These are phyloP conservation scores for Russula abietina DNA, from an alignment of 768 basidiomycete genomes.

Conservation along the genomic window DNA sequence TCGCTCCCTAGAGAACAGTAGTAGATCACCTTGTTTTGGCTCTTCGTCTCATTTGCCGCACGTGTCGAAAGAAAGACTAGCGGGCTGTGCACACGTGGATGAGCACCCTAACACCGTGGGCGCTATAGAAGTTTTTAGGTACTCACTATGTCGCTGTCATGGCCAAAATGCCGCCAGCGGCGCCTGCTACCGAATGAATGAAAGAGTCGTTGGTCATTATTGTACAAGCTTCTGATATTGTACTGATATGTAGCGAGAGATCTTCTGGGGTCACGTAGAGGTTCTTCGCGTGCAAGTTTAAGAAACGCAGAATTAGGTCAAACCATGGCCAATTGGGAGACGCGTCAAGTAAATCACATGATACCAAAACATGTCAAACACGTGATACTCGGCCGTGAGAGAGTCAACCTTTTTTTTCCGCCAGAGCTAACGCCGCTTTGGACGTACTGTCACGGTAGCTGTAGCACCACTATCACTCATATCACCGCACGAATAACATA, in stretches of 20 bases:
- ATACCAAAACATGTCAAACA: not conserved
- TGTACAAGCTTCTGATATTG: not conserved
- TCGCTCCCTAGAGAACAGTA: not conserved
- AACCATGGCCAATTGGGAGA: too few species aligned
- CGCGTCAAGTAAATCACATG: conserved; percentile 3
- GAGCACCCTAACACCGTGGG: conserved; percentile 9
- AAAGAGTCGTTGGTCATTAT: conserved; percentile 53
- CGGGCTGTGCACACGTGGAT: conserved; percentile 49
- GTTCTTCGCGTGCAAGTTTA: not conserved
- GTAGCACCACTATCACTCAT: not conserved
- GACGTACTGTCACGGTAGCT: too few species aligned
- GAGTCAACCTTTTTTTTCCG: too few species aligned
- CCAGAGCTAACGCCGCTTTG: too few species aligned
- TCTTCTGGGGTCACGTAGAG: too few species aligned
- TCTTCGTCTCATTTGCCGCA: conserved; percentile 84
- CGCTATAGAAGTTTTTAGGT: conserved; percentile 6
- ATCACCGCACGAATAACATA: not conserved
- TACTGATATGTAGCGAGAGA: not conserved
- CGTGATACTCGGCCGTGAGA: not conserved
- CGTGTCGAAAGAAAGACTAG: conserved; percentile 89
- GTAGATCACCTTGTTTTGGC: conserved; percentile 57
- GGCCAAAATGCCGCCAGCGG: conserved; percentile 81
- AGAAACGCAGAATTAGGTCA: not conserved
- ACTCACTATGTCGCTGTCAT: conserved; percentile 87
- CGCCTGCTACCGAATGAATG: conserved; percentile 85